These are phyloP conservation scores for Blastobotrys peoriensis DNA, from an alignment of 805 yeast species.

Conservation along the genomic window DNA sequence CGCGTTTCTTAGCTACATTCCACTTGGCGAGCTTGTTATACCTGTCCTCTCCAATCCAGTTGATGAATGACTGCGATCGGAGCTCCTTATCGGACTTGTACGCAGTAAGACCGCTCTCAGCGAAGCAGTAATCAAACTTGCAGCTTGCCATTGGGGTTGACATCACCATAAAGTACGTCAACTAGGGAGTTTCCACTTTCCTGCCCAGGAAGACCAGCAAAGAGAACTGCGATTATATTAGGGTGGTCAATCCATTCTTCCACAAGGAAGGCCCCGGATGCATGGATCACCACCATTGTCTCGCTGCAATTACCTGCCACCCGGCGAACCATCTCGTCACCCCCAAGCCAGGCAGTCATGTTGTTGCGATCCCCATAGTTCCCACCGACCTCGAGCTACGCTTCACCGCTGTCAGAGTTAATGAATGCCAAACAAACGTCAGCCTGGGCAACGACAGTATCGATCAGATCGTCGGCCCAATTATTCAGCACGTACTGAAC, in stretches of 20 bases:
- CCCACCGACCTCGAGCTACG: conserved; percentile 51
- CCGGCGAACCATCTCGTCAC: conserved; percentile 45
- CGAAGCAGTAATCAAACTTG: conserved; percentile 93
- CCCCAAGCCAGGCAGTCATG: conserved; percentile 49
- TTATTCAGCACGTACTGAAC: conserved; percentile 42
- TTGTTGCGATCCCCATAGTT: conserved; percentile 55
- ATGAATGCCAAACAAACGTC: conserved; percentile 54
- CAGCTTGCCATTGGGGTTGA: too few species aligned
- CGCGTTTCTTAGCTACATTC: conserved; percentile 50
- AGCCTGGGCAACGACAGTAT: conserved; percentile 41
- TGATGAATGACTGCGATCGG: conserved; percentile 89
- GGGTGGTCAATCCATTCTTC: conserved; percentile 53
- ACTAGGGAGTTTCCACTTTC: too few species aligned
- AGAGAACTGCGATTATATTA: too few species aligned
- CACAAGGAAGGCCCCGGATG: conserved; percentile 56
- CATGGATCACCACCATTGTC: conserved; percentile 52
- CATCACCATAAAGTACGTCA: too few species aligned
- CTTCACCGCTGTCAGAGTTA: conserved; percentile 53
- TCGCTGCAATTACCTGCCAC: conserved; percentile 46
- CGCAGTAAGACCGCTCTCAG: conserved; percentile 98
- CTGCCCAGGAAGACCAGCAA: too few species aligned
- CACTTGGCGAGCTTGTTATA: conserved; percentile 85
- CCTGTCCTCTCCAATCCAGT: conserved; percentile 93
- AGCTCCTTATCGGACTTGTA: conserved; percentile 83
- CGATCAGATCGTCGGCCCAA: conserved; percentile 36